Base-by-base conservation (phyloP, 345 rosid species). In the Stellera chamaejasme region DNA sequence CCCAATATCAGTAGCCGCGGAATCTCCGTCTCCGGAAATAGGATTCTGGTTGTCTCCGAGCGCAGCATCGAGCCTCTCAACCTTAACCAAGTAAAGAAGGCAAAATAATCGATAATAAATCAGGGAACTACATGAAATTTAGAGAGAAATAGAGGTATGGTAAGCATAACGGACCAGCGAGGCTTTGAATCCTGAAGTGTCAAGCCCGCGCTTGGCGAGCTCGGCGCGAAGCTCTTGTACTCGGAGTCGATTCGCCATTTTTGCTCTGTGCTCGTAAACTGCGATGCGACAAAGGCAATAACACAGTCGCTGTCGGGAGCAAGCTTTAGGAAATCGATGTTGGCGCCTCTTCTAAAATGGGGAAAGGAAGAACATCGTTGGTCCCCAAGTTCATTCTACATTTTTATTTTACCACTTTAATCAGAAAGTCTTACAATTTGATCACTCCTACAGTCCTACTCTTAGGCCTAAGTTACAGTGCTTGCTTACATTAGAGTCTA, bases 181-280 rank as follows among this genome's bases (percentile, higher is more conserved):
- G 56, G 82, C 63, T 65, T 82, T 85, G 66, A 75, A 62, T 59
- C 98, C 92, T 55, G 81, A 63, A 63, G 78, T 73, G 56, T 62
- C 59, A 58, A 88, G 92, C 23, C 91, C 91, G 28, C 91, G 84
- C 47, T 78, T 73, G 56, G 79, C 74, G 62, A 90, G 89, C 58
- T 77, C 74, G 52, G 73, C 64, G 11, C 92, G 84, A 42, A 82
- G 90, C 72, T 91, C 84, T 45, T 79, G 83, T 43, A 80, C 88
- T 63, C 56, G 80, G 62, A 88, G 83, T 54, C 73, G 68, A 14
- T 69, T 72, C 36, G 87, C 78, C 89, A 83, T 84, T 49, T 5
- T 13, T 43, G 27, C 26, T 32, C 9, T 36, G 7, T 39, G 41
- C 25, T 13, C 10, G 27, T 3, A 8, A 45, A 46, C 9, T 32